A percentile compares a stretch with the other conserved stretches of the same genome.
Conservation (phyloP, 768 basidiomycete species). For the Xerocomellus dryophilus region DNA sequence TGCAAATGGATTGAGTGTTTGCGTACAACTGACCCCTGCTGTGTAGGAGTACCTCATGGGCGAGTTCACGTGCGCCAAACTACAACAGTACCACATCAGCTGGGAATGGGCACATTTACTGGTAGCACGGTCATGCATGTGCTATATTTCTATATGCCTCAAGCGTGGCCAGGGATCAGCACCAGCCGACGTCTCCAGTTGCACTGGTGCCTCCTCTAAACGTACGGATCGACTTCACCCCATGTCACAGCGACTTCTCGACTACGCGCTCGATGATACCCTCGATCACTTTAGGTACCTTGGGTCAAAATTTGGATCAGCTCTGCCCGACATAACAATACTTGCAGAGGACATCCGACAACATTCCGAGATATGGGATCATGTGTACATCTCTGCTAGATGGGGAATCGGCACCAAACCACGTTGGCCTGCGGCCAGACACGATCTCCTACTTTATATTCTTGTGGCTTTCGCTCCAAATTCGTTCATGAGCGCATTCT, state of each 20-base stretch:
- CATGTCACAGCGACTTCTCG: neutral
- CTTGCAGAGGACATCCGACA: neutral
- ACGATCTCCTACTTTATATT: neutral
- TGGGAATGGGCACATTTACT: neutral
- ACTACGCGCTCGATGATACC: neutral
- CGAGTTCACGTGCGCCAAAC: neutral
- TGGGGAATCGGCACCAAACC: neutral
- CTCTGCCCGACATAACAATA: neutral
- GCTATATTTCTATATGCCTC: slow-evolving; percentile 4
- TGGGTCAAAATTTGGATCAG: neutral
- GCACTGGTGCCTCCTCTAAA: neutral
- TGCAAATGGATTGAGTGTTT: neutral
- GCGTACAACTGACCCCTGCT: neutral
- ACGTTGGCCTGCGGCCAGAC: neutral
- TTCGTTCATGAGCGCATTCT: neutral
- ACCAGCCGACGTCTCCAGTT: neutral
- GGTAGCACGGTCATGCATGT: neutral
- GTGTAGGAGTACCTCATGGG: slow-evolving; percentile 1
- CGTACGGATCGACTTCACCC: neutral
- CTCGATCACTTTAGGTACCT: neutral
- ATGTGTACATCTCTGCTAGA: neutral
- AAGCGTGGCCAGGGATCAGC: neutral
- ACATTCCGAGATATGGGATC: neutral
- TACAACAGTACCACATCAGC: neutral
- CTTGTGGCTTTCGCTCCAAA: neutral